A percentile compares a stretch with the other conserved stretches of the same genome.
Conservation (phyloP, 2,329 filamentous ascomycete species). For the Beauveria pseudobassiana region DNA sequence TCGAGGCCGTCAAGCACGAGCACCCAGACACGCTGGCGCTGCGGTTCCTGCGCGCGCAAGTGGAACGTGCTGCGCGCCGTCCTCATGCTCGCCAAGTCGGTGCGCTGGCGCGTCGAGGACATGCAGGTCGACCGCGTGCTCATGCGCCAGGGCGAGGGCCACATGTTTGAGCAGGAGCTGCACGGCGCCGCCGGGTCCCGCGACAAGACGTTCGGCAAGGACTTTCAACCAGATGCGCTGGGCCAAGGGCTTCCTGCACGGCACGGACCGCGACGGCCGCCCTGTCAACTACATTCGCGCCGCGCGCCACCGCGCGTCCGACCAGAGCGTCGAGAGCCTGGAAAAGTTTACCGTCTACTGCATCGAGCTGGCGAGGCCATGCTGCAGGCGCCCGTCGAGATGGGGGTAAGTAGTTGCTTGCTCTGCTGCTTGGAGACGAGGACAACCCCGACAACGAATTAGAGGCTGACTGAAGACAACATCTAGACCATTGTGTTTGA, state of each 20-base stretch:
- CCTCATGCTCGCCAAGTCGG: conserved; percentile 81
- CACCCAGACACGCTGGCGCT: conserved; percentile 74
- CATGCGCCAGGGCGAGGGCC: conserved; percentile 61
- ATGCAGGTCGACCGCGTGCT: conserved; percentile 80
- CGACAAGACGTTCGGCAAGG: conserved; percentile 56
- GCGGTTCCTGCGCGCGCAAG: conserved; percentile 68
- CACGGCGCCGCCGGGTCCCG: conserved; percentile 37
- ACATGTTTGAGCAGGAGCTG: conserved; percentile 49
- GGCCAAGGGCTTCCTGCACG: conserved; percentile 83
- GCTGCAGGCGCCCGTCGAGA: conserved; percentile 68
- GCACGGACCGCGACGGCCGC: conserved; percentile 66
- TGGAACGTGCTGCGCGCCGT: conserved; percentile 87
- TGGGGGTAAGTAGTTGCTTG: conserved; percentile 55
- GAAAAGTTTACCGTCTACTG: conserved; percentile 80
- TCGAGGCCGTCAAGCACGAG: conserved; percentile 85
- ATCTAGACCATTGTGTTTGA: conserved; percentile 50
- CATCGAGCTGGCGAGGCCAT: conserved; percentile 77
- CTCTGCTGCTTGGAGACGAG: too few relatives aligned
- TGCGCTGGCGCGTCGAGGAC: conserved; percentile 74
- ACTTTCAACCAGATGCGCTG: conserved; percentile 71
- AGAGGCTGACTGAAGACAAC: too few relatives aligned
- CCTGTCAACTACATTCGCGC: conserved; percentile 77
- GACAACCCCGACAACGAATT: too few relatives aligned
- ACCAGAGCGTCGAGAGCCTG: conserved; percentile 67
- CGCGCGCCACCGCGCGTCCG: conserved; percentile 65